phyloP scores from a whole-genome alignment of 192 early-diverging fungal genomes.

The Endogone sp. region DNA sequence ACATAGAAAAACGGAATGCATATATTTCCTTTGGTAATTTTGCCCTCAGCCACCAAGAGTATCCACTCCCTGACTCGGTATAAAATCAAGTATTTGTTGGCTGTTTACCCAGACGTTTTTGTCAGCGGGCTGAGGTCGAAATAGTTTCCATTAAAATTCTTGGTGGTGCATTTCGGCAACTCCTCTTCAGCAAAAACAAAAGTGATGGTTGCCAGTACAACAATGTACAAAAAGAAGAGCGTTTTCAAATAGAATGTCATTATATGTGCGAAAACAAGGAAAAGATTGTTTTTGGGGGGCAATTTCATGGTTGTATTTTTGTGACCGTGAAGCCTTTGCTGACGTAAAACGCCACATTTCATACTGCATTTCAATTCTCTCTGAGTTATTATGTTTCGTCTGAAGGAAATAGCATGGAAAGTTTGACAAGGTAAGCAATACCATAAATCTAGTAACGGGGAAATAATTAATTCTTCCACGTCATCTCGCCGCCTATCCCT shows the following conservation, averaged over 20 bases:
- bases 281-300: neutral
- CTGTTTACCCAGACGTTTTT: conserved; percentile 18
- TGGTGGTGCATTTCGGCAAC: neutral
- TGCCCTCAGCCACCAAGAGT: neutral
- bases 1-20: neutral
- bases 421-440: no score
- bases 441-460: no score
- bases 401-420: no score
- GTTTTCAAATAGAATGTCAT: neutral
- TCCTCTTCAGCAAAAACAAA: neutral
- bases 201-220: neutral
- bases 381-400: no score
- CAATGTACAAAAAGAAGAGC: neutral
- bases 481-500: no score
- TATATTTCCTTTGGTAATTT: neutral
- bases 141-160: conserved; percentile 8
- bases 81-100: no score
- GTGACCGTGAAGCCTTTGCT: no score
- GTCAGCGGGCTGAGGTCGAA: conserved; percentile 35
- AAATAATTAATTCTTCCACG: no score
- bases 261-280: neutral
- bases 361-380: no score
- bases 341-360: no score
- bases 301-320: no score
- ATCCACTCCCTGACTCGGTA: no score